Evolutionary conservation across 2,329 filamentous ascomycete genomes (phyloP).

Genomic region (Nemania sp.): DNA sequence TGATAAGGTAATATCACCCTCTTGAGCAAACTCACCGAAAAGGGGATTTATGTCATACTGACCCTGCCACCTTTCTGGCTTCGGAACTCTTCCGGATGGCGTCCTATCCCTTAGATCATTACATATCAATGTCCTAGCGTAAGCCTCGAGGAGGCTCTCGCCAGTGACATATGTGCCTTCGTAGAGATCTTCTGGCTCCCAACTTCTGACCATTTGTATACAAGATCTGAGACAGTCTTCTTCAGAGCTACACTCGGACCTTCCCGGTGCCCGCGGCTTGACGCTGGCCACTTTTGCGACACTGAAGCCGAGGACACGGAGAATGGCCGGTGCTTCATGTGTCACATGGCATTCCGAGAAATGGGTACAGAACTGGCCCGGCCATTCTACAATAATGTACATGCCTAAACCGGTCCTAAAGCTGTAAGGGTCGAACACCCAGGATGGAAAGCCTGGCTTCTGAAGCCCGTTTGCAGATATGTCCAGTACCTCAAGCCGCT

Average conservation of each 20-base stretch:
- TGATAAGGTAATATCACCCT: neutral
- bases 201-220: neutral
- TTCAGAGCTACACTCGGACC: neutral
- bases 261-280: neutral
- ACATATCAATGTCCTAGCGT: neutral
- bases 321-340: neutral
- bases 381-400: neutral
- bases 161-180: neutral
- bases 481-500: neutral
- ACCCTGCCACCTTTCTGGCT: neutral
- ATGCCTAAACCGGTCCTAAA: neutral
- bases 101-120: slow-evolving; percentile 1
- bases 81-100: neutral
- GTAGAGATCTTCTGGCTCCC: slow-evolving; percentile 2
- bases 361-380: neutral
- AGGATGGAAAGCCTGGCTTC: neutral
- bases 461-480: neutral
- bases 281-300: neutral
- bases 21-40: neutral
- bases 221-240: neutral
- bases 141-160: slow-evolving; percentile 2
- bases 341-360: slow-evolving; percentile 3
- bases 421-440: neutral
- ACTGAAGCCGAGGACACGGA: neutral
- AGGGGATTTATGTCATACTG: neutral